Evolutionary conservation across 345 rosid genomes (phyloP).

Genomic region (Corchorus capsularis): DNA sequence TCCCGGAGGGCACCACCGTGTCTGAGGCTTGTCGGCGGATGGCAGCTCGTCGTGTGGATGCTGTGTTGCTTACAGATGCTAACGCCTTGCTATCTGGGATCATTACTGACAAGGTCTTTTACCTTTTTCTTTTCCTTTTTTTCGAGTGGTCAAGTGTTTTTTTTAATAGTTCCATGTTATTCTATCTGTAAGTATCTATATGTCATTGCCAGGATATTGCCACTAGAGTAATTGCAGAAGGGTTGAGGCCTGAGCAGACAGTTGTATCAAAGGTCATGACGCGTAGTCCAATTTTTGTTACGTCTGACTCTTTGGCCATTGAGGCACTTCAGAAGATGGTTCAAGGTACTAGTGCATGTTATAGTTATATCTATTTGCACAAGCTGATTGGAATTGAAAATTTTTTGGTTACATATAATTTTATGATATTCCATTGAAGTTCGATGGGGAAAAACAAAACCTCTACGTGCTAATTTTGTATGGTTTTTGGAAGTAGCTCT

Average conservation of each 20-base stretch:
- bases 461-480: background rate
- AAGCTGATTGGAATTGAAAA: background rate
- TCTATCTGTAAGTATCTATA: background rate
- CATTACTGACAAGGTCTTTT: slow-evolving; percentile 74
- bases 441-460: background rate
- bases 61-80: slow-evolving; percentile 85
- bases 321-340: slow-evolving; percentile 99
- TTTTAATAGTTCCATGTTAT: background rate
- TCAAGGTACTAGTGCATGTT: slow-evolving; percentile 47
- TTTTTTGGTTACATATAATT: background rate
- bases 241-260: slow-evolving; percentile 89
- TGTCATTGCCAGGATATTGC: slow-evolving; percentile 58
- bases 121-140: background rate
- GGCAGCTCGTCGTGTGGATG: slow-evolving; percentile 94
- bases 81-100: slow-evolving; percentile 93
- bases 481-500: background rate
- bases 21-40: slow-evolving; percentile 89
- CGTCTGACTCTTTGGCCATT: slow-evolving; percentile 79
- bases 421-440: background rate
- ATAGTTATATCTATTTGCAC: background rate
- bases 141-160: background rate
- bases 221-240: slow-evolving; percentile 90
- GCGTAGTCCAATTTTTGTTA: slow-evolving; percentile 82
- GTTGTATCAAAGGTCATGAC: slow-evolving; percentile 92
- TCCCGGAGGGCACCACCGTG: slow-evolving; percentile 90